Percentiles rank a stretch among this genome's conserved stretches.
These are phyloP conservation scores for Fusarium euwallaceae DNA, from an alignment of 2,329 filamentous ascomycete genomes.

Conservation along the genomic window DNA sequence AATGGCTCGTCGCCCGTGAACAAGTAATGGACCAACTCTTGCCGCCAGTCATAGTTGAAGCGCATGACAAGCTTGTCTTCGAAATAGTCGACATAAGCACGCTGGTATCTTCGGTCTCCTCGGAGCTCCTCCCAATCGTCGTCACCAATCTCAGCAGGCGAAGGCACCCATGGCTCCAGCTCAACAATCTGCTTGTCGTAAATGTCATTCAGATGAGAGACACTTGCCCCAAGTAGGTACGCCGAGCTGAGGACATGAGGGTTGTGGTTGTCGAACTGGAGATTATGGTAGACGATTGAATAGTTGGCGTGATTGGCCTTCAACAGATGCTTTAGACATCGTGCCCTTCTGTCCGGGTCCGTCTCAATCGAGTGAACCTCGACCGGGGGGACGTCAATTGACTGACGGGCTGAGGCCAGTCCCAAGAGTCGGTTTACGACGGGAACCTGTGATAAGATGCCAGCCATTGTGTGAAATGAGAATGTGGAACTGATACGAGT, in stretches of 20 bases:
- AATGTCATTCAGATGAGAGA: constrained; percentile 79
- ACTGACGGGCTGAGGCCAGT: constrained; percentile 44
- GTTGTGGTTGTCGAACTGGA: constrained; percentile 85
- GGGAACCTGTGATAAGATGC: constrained; percentile 52
- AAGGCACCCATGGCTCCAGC: constrained; percentile 85
- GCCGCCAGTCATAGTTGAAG: constrained; percentile 86
- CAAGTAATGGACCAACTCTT: constrained; percentile 80
- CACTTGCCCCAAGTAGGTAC: constrained; percentile 84
- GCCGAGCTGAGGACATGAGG: constrained; percentile 86
- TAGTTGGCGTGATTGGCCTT: constrained; percentile 94
- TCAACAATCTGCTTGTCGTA: constrained; percentile 82
- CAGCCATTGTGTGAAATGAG: constrained; percentile 47
- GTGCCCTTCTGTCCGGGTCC: constrained; percentile 79
- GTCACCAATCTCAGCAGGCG: constrained; percentile 84
- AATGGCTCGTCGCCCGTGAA: constrained; percentile 81
- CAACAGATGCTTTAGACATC: constrained; percentile 90
- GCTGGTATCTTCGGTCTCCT: constrained; percentile 84
- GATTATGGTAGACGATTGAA: constrained; percentile 82
- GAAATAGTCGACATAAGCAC: constrained; percentile 94
- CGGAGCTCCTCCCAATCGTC: constrained; percentile 90
- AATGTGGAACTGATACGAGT: constrained; percentile 3
- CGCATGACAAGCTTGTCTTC: constrained; percentile 86
- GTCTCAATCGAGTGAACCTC: constrained; percentile 85
- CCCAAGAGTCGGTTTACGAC: constrained; percentile 47
- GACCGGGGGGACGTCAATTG: constrained; percentile 74